Base-by-base conservation (phyloP, 1,139 yeast species). In the Blastobotrys persicus region DNA sequence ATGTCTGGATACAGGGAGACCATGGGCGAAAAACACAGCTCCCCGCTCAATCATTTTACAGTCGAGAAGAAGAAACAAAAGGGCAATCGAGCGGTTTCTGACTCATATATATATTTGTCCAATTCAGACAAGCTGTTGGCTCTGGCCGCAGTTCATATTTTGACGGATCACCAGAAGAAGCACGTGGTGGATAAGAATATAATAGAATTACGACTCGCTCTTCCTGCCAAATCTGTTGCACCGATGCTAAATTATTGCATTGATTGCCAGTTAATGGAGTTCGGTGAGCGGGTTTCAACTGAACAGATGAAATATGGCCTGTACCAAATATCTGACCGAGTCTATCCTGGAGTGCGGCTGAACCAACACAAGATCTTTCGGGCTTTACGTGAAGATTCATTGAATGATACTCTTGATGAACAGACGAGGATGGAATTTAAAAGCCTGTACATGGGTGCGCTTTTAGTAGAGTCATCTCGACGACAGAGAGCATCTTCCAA, bases 261-360 rank as follows among this genome's bases (percentile, higher is more conserved):
- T 13, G 39, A 34, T 34, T 34, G 39, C 39, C 39, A 34, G 39
- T 17, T 34, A 11, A n/a, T 17, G 39, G 18, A 34, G 17, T 34
- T 13, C 16, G 39, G 39, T n/a, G 39, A 34, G 16, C 39, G 19
- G 12, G 9, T n/a, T 16, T 34, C 39, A 14, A 5, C 20, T 4
- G 19, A 12, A 6, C 11, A 16, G 39, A 23, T 23, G 9, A 23
- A 23, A 23, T 23, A 23, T 23, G 28, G 28, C 5, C 5, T 23
- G 28, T 23, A 23, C 9, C 28, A 23, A 9, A 23, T 23, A 23
- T 9, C 5, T 6, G 28, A 23, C 28, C 28, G 28, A 6, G 9
- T 6, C 5, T 23, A 23, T 9, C 28, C 28, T 23, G 28, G 28
- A 6, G 28, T 23, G 9, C 5, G 9, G 9, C 9, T 23, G 28